Base-by-base conservation (phyloP, 139 green algal species). In the Diplosphaera chodatii region DNA sequence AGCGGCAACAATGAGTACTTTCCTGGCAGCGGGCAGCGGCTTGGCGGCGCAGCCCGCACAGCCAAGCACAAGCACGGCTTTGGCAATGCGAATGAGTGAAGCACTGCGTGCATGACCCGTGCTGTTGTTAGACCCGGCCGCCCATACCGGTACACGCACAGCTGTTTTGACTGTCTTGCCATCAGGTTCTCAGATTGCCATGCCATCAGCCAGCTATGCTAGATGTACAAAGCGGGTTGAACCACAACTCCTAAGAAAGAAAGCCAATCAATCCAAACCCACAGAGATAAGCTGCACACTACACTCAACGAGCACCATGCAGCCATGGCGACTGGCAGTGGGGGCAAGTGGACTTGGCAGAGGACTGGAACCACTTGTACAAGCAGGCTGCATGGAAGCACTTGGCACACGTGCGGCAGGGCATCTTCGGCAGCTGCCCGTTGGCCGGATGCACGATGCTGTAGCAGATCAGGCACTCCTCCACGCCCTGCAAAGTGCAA, bases 401-500 rank as follows among this genome's bases (percentile, higher is more conserved):
- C 75, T 98, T 88, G 8, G 66, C 66, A 84, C 95, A 99, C 2
- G 92, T 97, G 30, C 82, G 77, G 90, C 94, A 98, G n/a, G 65
- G 41, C 63, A 98, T 82, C 30, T 80, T 80, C 5, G 94, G 93
- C 77, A 97, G 86, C 72, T 92, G 81, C 15, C 82, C 82, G 72
- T 89, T 89, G n/a, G 83, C 84, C n/a, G 87, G 73, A 67, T 91
- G 84, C 23, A 99, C 77, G 28, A 98, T 88, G 29, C 67, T 79
- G 86, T 97, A 98, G 84, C 95, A 99, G 78, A 99, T 98, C 10
- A 97, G 85, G 83, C 95, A 99, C 56, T 94, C 87, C 81, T 98
- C 91, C 63, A 96, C 69, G 15, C 75, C 75, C 64, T 59, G 48
- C 18, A 18, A 48, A 5, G 48, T n/a, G n/a, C n/a, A n/a, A n/a